These are phyloP conservation scores for Hyphopichia fennica DNA, from an alignment of 1,139 yeast species.

Conservation along the genomic window DNA sequence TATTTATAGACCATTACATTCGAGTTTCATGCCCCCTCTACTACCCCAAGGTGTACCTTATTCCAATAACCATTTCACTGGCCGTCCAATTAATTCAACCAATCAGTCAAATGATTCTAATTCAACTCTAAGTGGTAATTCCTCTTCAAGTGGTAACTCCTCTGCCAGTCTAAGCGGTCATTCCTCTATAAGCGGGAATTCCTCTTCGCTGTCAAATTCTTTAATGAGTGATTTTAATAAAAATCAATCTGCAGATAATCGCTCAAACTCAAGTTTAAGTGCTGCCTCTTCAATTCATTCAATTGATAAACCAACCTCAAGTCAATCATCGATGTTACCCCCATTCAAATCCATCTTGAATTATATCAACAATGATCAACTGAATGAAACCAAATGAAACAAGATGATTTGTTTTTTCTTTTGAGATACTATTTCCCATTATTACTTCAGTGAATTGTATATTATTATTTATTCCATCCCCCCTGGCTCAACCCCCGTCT, in stretches of 20 bases:
- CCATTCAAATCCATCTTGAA: slow-evolving; percentile 1
- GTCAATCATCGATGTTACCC: neutral
- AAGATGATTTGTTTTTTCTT: too few relatives aligned
- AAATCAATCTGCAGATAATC: neutral
- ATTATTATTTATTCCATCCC: too few relatives aligned
- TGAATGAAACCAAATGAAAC: too few relatives aligned
- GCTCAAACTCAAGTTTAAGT: too few relatives aligned
- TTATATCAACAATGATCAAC: neutral
- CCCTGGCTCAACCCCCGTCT: too few relatives aligned
- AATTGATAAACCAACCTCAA: neutral
- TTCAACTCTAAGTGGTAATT: neutral
- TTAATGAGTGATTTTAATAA: neutral
- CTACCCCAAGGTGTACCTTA: neutral
- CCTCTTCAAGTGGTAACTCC: neutral
- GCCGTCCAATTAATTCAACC: too few relatives aligned
- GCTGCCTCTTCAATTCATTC: neutral
- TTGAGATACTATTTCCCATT: too few relatives aligned
- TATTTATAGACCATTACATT: neutral
- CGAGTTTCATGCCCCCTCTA: neutral
- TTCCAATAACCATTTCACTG: too few relatives aligned
- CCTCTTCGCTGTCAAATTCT: neutral
- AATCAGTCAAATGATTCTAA: neutral
- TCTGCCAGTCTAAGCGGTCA: neutral
- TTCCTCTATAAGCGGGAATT: neutral
- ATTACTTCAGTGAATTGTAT: too few relatives aligned